Base-by-base conservation (phyloP, 257 asterid species). In the Solanum pimpinellifolium region DNA sequence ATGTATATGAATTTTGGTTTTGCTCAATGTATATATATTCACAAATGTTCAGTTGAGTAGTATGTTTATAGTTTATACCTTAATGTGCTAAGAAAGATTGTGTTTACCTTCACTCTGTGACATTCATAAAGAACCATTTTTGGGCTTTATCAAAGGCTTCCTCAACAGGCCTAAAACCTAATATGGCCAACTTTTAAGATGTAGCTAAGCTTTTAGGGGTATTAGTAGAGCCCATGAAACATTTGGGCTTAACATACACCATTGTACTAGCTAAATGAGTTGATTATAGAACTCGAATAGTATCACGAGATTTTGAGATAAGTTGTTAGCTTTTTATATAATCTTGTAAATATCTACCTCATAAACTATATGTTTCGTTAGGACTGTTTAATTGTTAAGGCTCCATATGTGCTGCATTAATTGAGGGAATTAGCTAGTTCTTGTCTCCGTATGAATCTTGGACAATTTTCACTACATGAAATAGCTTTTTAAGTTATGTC, bases 1-100 rank as follows among this genome's bases (percentile, higher is more conserved):
- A 56, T 88, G 87, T 88, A 84, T 76, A 90, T 86, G 83, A 25
- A 60, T 70, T 84, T 88, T 68, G 47, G 70, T 68, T 70, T 69
- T 85, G 81, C 27, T 80, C 85, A 80, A 2, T 47, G 85, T 80
- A 80, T 47, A 80, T 80, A 80, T 80, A 49, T 29, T 29, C 49
- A 29, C 18, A 49, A 3, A 80, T 16, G 68, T 80, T 80, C 29
- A 18, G 18, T 80, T 80, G 68, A 80, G 27, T 47, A 9, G 41
- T 56, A 23, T n/a, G 31, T 11, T 52, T 23, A 59, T 59, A 59
- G 70, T 11, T 52, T 10, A 59, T 59, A 59, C 66, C 66, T 20
- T 20, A 59, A 59, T 59, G 39, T 31, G 31, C 20, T 27, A 12
- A 66, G 37, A 66, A 66, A 37, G 10, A 66, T 66, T 69, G 41